Evolutionary conservation across 306 rosid genomes (phyloP).

Genomic region (Nissolia schottii): DNA sequence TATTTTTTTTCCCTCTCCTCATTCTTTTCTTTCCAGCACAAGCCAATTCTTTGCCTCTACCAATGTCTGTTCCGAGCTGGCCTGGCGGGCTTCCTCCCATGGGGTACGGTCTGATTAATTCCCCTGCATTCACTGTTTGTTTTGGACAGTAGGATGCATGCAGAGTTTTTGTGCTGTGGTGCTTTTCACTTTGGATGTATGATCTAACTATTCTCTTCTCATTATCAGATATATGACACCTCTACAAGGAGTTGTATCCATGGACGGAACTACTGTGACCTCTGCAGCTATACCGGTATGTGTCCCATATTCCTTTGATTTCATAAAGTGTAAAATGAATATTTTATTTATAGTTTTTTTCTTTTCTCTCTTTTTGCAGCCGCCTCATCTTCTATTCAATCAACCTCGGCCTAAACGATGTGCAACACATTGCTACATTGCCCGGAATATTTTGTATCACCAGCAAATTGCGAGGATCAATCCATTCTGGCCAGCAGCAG

Average conservation of each 20-base stretch:
- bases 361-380: constrained; percentile 33
- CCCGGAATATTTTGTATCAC: constrained; percentile 62
- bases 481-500: constrained; percentile 91
- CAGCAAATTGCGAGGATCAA: constrained; percentile 85
- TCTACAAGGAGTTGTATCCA: constrained; percentile 81
- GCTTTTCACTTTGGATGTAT: constrained; percentile 5
- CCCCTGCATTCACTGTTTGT: constrained; percentile 1
- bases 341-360: too few relatives aligned
- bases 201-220: constrained; percentile 38
- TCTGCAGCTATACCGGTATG: constrained; percentile 72
- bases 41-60: constrained; percentile 61
- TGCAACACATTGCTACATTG: constrained; percentile 92
- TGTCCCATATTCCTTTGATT: background rate
- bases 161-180: background rate
- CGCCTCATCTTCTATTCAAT: constrained; percentile 60
- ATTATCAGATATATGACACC: constrained; percentile 87
- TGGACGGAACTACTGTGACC: constrained; percentile 77
- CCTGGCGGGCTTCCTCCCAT: constrained; percentile 80
- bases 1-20: background rate
- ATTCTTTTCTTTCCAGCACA: constrained; percentile 46
- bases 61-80: constrained; percentile 80
- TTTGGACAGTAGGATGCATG: background rate
- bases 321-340: background rate
- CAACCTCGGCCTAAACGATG: constrained; percentile 93
- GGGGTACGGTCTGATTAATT: constrained; percentile 64